phyloP scores from a whole-genome alignment of 225 moss, liverwort and hornwort species.

The Pseudoscleropodium purum region DNA sequence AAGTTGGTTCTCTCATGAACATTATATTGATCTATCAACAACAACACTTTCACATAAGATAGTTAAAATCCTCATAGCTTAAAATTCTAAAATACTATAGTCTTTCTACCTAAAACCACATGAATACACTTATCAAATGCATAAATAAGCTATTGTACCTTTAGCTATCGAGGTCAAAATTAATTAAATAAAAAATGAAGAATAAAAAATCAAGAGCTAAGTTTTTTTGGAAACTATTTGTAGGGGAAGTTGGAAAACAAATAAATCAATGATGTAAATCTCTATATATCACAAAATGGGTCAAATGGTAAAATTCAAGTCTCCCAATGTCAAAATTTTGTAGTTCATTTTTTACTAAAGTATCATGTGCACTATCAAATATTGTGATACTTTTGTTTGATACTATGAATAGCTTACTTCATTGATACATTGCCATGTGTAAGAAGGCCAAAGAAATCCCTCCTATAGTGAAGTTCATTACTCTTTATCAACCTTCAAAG shows the following conservation, averaged over 20 bases:
- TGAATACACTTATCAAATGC: too few species aligned
- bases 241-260: neutral
- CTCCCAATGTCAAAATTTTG: neutral
- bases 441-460: neutral
- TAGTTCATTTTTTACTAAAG: neutral
- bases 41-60: neutral
- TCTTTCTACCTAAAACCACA: neutral
- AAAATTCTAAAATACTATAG: neutral
- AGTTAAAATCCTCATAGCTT: neutral
- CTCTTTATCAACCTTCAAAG: neutral
- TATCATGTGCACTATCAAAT: neutral
- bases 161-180: rapidly evolving
- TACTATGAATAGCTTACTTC: neutral
- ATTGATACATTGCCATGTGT: neutral
- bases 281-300: neutral
- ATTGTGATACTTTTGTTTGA: neutral
- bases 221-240: neutral
- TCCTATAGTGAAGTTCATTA: neutral
- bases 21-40: neutral
- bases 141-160: rapidly evolving
- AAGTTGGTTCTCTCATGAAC: neutral
- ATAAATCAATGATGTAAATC: neutral
- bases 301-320: neutral
- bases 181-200: neutral
- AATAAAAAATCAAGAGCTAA: neutral